Conservation (phyloP, 2,329 filamentous ascomycete genomes). For the Sphaerulina musiva region DNA sequence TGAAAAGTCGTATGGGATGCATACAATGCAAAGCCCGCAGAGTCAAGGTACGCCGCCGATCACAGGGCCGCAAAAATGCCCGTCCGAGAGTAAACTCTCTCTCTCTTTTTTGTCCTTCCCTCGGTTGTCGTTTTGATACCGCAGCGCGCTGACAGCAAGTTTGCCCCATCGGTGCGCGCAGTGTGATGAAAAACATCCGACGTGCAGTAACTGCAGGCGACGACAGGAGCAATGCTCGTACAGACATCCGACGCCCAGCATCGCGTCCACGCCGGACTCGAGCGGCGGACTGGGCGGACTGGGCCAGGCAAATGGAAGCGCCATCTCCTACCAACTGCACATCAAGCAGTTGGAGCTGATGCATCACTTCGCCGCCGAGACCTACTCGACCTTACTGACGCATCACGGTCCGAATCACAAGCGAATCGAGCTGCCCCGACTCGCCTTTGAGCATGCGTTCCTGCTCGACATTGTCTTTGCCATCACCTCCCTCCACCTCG, state of each 20-base stretch:
- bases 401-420: neutral
- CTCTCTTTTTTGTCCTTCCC: too few species aligned
- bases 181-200: slow-evolving; percentile 20
- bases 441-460: slow-evolving; percentile 19
- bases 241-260: slow-evolving; percentile 10
- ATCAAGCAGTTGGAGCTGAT: slow-evolving; percentile 23
- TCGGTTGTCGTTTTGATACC: too few species aligned
- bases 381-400: slow-evolving; percentile 14
- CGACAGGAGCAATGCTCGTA: slow-evolving; percentile 24
- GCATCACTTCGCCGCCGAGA: slow-evolving; percentile 21
- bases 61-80: too few species aligned
- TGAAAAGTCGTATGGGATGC: slow-evolving; percentile 26
- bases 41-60: slow-evolving; percentile 22
- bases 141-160: neutral
- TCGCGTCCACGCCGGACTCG: slow-evolving; percentile 12
- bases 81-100: too few species aligned
- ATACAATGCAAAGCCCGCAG: slow-evolving; percentile 26
- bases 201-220: slow-evolving; percentile 19
- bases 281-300: neutral
- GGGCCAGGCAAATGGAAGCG: slow-evolving; percentile 5
- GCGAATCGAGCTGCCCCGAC: slow-evolving; percentile 17
- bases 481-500: slow-evolving; percentile 22
- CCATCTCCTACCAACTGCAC: slow-evolving; percentile 7
- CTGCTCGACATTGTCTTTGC: slow-evolving; percentile 23
- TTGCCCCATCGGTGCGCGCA: neutral